Conservation (phyloP, 768 basidiomycete genomes). For the Panaeolus papilionaceus region DNA sequence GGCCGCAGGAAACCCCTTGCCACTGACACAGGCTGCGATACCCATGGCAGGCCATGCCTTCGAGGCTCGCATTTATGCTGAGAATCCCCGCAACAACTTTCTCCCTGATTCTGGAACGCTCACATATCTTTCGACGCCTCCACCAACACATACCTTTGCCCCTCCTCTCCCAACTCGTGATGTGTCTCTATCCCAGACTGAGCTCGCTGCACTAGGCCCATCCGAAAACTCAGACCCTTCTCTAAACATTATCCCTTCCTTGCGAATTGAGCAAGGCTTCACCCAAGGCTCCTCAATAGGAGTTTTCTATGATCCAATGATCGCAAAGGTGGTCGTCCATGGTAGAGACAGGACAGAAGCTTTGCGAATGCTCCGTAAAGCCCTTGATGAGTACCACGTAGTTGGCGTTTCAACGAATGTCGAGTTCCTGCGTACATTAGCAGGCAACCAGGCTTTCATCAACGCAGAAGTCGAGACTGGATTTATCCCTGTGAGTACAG, state of each 20-base stretch:
- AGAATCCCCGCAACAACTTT: constrained; percentile 93
- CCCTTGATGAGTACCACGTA: constrained; percentile 87
- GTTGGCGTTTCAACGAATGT: constrained; percentile 93
- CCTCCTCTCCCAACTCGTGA: constrained; percentile 42
- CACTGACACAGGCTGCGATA: constrained; percentile 76
- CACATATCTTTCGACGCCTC: constrained; percentile 81
- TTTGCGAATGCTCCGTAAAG: constrained; percentile 77
- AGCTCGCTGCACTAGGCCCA: constrained; percentile 36
- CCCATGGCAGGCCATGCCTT: constrained; percentile 93
- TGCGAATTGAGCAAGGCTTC: constrained; percentile 94
- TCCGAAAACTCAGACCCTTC: constrained; percentile 36
- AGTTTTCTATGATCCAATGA: constrained; percentile 92
- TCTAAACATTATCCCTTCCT: constrained; percentile 54
- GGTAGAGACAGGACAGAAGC: constrained; percentile 87
- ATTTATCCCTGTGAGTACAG: constrained; percentile 75
- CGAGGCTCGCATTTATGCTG: constrained; percentile 95
- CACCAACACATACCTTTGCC: constrained; percentile 74
- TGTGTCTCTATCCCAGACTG: constrained; percentile 28
- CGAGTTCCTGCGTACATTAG: constrained; percentile 82
- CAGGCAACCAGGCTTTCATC: constrained; percentile 80
- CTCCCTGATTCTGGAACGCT: constrained; percentile 89
- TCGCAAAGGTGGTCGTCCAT: constrained; percentile 90
- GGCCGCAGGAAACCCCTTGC: constrained; percentile 87
- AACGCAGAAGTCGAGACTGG: constrained; percentile 88
- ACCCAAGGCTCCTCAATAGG: constrained; percentile 79